Base-by-base conservation (phyloP, 495 filamentous ascomycete species). In the Daldinia concentrica region DNA sequence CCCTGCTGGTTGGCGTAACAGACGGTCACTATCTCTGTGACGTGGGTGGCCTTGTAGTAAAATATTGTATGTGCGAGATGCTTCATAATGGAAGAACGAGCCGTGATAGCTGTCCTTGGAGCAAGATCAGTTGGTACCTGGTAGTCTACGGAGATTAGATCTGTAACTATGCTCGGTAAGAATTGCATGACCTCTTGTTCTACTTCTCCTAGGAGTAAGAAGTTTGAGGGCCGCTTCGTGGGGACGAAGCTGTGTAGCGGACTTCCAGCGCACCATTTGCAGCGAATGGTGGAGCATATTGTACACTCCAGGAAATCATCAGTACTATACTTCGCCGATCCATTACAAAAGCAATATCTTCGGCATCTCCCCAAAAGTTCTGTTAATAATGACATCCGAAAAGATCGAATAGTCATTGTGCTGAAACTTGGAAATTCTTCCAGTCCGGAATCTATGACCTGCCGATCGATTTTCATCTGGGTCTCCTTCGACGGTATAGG, bases 281-380 rank as follows among this genome's bases (percentile, higher is more conserved):
- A 78, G 19, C 76, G 76, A 50, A 70, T 65, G 15, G 67, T 62
- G 26, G 15, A 50, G 29, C 76, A 78, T 0, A 62, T 29, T 1
- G 22, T 8, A 26, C 76, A 77, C 14, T 66, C 37, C 17, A 69
- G 1, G 36, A 75, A 66, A 17, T 75, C 70, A 1, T 60, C 41
- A 9, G 74, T 77, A 34, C 74, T 76, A 37, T 77, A 77, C 27
- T 77, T 77, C 8, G 75, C 75, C 1, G 69, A 64, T 34, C 76
- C 71, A 29, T 76, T 74, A 55, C 79, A 82, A 59, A 74, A 77
- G 58, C 80, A 81, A 51, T 77, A 66, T 7, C 77, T 75, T 12
- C 71, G 64, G 57, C 76, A 77, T 8, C 64, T 57, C 5, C 54
- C 41, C 7, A 26, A 27, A 1, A 77, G n/a, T 0, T 58, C 22